Percentiles rank a stretch among this genome's conserved stretches.
Conservation (phyloP, 805 yeast genomes). For the Kodamaea restingae region DNA sequence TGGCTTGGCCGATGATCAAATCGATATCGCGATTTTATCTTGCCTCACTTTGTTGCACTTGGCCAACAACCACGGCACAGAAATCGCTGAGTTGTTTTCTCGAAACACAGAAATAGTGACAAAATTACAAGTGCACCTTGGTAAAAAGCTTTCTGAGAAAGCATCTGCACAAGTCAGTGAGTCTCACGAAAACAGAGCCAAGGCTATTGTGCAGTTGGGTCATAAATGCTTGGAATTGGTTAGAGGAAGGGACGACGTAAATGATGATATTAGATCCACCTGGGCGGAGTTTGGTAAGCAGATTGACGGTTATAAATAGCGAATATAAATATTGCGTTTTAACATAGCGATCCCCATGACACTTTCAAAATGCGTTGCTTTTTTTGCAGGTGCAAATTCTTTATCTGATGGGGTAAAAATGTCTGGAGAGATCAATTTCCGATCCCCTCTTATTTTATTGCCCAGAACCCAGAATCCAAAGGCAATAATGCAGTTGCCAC, state of each 20-base stretch:
- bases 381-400: not conserved
- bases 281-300: conserved; percentile 2
- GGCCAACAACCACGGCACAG: conserved; percentile 32
- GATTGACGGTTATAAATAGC: not conserved
- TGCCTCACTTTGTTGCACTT: conserved; percentile 38
- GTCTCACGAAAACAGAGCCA: conserved; percentile 45
- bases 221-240: conserved; percentile 18
- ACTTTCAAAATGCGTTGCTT: too few species aligned
- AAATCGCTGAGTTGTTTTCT: conserved; percentile 16
- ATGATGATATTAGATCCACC: not conserved
- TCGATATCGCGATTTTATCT: conserved; percentile 52
- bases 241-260: not conserved
- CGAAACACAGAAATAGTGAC: conserved; percentile 27
- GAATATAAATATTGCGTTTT: not conserved
- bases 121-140: conserved; percentile 33
- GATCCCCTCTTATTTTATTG: too few species aligned
- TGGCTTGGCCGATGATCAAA: conserved; percentile 60
- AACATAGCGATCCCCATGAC: not conserved
- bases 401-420: not conserved
- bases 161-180: conserved; percentile 69
- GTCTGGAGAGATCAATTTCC: too few species aligned
- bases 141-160: conserved; percentile 50
- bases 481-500: conserved; percentile 7
- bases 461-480: too few species aligned
- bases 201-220: conserved; percentile 29